Evolutionary conservation across 179 eudicot genomes (phyloP), one percentile per base, ranked within the genome.

Genomic region (Silene coronaria): DNA sequence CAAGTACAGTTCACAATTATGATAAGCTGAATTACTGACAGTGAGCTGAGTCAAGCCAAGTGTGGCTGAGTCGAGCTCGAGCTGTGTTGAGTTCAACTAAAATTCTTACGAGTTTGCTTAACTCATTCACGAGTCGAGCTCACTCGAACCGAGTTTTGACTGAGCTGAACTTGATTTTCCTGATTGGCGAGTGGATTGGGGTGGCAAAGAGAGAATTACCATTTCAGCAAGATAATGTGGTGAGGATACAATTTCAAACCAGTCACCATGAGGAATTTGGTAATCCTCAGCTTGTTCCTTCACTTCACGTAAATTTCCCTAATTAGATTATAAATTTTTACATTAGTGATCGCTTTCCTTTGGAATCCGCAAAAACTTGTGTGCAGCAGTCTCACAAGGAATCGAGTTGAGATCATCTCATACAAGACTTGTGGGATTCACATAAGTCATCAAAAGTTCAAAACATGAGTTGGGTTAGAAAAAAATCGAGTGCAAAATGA

Each of bases 201-300:
- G 45, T 38, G 32, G 67, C 36, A 69, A 22, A 0, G 61, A 53
- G 67, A 62, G 66, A 73, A 53, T 89, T 85, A 93, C 99, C 65
- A 93, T 91, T 82, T 91, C 99, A 67, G 99, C 97, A 74, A 93
- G 72, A 75, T 92, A 95, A 84, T 95, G 97, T 22, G 99, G 89
- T 67, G 91, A 91, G 5, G 99, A 95, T 69, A 89, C 97, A 66
- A 86, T 76, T 58, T 88, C 81, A 55, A 95, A 95, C 99, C 99
- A 95, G 78, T 93, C 99, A 42, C 99, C 99, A 79, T 78, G 77
- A 67, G 99, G 99, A 71, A 91, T 87, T 70, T 72, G 84, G 74
- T 92, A 95, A 13, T 81, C 88, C 64, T 84, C 79, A 19, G 75
- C 85, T 77, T 85, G 83, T 73, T 83, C 85, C 68, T 77, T 75